phyloP scores from a whole-genome alignment of 768 basidiomycete genomes.

The Auricularia heimuer region DNA sequence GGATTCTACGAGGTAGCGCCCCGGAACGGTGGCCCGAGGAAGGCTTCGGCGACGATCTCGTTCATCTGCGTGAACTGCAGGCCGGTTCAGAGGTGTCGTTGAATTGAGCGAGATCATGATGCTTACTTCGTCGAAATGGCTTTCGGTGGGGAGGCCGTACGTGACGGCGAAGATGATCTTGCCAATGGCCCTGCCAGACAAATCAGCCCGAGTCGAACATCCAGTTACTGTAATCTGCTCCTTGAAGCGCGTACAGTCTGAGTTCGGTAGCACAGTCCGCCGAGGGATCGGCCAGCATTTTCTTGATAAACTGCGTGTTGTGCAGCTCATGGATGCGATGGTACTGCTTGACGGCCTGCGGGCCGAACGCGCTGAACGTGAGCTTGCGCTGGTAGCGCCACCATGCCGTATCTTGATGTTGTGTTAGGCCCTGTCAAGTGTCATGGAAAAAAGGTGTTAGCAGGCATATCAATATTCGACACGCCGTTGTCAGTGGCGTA shows the following conservation, averaged over 20 bases:
- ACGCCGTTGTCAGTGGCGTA: no score
- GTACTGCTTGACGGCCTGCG: background rate
- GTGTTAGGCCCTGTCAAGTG: background rate
- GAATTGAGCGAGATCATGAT: no score
- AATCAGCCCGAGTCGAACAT: background rate
- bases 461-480: background rate
- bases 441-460: background rate
- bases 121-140: background rate
- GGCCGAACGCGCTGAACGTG: background rate
- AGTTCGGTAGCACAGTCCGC: background rate
- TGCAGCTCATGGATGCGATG: background rate
- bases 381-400: background rate
- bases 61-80: background rate
- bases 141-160: background rate
- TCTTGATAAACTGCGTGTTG: background rate
- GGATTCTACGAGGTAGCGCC: background rate
- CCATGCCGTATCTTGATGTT: background rate
- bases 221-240: background rate
- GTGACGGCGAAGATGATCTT: background rate
- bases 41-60: background rate
- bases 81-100: no score
- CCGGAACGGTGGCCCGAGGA: background rate
- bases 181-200: background rate
- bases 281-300: background rate
- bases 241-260: background rate